Evolutionary conservation across 2,329 filamentous ascomycete genomes (phyloP).

Genomic region (Tolypocladium sp.): DNA sequence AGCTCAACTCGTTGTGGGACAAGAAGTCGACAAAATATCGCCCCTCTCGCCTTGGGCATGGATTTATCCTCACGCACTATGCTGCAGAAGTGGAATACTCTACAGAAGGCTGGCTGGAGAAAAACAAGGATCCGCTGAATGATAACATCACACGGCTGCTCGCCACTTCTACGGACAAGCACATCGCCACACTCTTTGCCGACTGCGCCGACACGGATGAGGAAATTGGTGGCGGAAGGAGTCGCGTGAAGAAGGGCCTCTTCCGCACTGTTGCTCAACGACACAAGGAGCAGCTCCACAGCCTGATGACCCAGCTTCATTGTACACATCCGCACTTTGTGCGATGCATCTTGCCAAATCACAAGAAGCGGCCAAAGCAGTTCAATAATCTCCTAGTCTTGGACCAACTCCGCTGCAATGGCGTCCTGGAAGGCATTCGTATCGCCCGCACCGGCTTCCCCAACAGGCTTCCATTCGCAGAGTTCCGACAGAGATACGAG

Average conservation of each 20-base stretch:
- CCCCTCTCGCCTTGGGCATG: constrained; percentile 76
- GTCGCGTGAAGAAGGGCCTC: constrained; percentile 88
- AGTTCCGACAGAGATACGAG: constrained; percentile 93
- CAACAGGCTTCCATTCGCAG: constrained; percentile 82
- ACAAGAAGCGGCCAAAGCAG: constrained; percentile 93
- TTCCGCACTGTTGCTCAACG: constrained; percentile 95
- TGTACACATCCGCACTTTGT: constrained; percentile 98
- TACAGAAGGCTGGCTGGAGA: constrained; percentile 91
- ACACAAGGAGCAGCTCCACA: constrained; percentile 98
- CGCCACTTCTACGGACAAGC: constrained; percentile 70
- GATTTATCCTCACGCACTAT: constrained; percentile 94
- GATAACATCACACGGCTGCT: constrained; percentile 92
- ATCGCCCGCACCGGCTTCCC: constrained; percentile 96
- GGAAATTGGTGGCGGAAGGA: constrained; percentile 56
- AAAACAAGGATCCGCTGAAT: constrained; percentile 97
- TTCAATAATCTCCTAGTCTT: constrained; percentile 88
- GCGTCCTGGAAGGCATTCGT: constrained; percentile 96
- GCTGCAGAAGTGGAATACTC: constrained; percentile 96
- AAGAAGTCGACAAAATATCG: constrained; percentile 92
- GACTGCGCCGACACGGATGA: constrained; percentile 83
- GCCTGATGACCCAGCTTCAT: constrained; percentile 85
- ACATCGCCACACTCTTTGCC: constrained; percentile 74
- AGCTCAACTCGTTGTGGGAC: constrained; percentile 94
- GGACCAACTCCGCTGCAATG: constrained; percentile 95
- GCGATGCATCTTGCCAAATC: constrained; percentile 93